Evolutionary conservation across 2,329 filamentous ascomycete genomes (phyloP), one percentile per base, ranked within the genome.

Genomic region (Penicillium sp.): DNA sequence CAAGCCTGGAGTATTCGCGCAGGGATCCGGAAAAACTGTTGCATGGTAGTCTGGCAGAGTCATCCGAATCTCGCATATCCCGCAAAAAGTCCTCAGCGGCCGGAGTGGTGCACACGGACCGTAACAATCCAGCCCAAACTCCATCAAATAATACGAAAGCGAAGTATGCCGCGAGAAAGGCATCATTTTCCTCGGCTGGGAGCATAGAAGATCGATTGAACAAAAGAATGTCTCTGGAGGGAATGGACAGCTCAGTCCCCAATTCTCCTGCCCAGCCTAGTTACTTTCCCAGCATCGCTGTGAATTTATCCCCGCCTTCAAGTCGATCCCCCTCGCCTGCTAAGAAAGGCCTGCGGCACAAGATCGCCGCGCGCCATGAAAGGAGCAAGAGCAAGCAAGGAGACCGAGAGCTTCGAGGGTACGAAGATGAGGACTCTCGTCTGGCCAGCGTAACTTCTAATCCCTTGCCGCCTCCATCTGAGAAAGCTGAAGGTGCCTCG

Each of bases 301-400:
- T 84, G 61, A 87, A 89, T 55, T 71, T 89, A 9, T 90, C 88
- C 3, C 83, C 87, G 1, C 78, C 81, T 3, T 79, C 79, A 8
- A 91, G 87, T 65, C 83, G 88, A 24, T 80, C 84, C 1, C 78
- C 79, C 2, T 91, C 89, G 7, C 88, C 89, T 29, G 76, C 79
- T 0, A 82, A 87, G 51, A 88, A 85, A 53, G 82, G 84, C 0
- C 67, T 77, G 27, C 66, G 71, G 4, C 71, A 73, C n/a, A 68
- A 80, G 13, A 75, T 77, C 31, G 73, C 66, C 19, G 70, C 78
- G 31, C 73, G 73, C 13, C 73, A 71, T 49, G 74, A 73, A 52
- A 68, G 70, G 47, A 73, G 65, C 65, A 68, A 77, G 69, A 71
- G 74, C 69, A 66, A 73, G 48, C 60, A 73, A 16, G 70, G 72